Percentiles rank a stretch among this genome's conserved stretches.
Evolutionary conservation across 768 basidiomycete genomes (phyloP).

Genomic region (Tylopilus sp.): DNA sequence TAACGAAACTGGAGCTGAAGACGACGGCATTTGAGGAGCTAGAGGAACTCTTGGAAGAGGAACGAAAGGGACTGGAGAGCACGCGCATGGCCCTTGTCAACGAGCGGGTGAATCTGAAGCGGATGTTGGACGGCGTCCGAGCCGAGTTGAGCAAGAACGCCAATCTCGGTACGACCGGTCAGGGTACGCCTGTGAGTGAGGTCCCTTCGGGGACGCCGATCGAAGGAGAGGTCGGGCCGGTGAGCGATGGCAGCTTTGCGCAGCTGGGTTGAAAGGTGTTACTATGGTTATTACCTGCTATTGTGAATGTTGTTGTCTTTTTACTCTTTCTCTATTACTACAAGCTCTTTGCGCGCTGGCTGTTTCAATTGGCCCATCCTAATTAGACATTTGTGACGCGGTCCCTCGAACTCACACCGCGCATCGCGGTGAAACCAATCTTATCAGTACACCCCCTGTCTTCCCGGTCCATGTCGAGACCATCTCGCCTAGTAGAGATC

Average conservation of each 20-base stretch:
- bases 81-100: slow-evolving; percentile 74
- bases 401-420: background rate
- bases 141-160: slow-evolving; percentile 58
- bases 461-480: too few relatives aligned
- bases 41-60: slow-evolving; percentile 88
- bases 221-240: slow-evolving; percentile 54
- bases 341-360: slow-evolving; percentile 5
- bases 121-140: slow-evolving; percentile 65
- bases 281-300: slow-evolving; percentile 28
- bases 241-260: slow-evolving; percentile 52
- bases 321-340: slow-evolving; percentile 4
- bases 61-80: slow-evolving; percentile 80
- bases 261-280: slow-evolving; percentile 38
- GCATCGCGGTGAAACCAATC: background rate
- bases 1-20: slow-evolving; percentile 91
- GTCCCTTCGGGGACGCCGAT: slow-evolving; percentile 43
- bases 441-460: too few relatives aligned
- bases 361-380: slow-evolving; percentile 3
- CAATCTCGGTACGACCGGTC: slow-evolving; percentile 54
- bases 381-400: background rate
- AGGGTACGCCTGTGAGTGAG: slow-evolving; percentile 55
- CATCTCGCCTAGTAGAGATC: too few relatives aligned
- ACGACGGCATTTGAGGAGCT: slow-evolving; percentile 93
- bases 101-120: slow-evolving; percentile 72
- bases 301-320: slow-evolving; percentile 19